These are phyloP conservation scores for Hypoxylon sp. DNA, from an alignment of 2,329 filamentous ascomycete genomes.

Conservation along the genomic window DNA sequence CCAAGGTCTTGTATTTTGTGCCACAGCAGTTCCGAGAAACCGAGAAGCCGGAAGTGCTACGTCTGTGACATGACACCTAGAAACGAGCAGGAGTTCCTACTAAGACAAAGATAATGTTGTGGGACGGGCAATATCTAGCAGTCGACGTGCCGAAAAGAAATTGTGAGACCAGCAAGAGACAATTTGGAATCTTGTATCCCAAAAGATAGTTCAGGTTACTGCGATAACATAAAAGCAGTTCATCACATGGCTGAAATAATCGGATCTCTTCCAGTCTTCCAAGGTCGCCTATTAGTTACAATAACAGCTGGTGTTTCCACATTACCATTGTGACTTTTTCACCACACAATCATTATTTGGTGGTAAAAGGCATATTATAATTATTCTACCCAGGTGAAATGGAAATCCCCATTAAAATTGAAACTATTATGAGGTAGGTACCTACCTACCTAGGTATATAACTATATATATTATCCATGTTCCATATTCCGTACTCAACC, in stretches of 20 bases:
- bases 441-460: too few relatives aligned
- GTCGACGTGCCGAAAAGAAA: background rate
- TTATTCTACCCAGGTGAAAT: background rate
- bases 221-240: background rate
- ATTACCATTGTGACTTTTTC: background rate
- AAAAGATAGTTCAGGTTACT: background rate
- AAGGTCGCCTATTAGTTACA: too few relatives aligned
- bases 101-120: constrained; percentile 34
- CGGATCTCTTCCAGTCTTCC: background rate
- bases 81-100: constrained; percentile 17
- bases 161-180: background rate
- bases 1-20: constrained; percentile 36
- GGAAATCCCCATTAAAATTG: background rate
- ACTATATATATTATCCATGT: background rate
- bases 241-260: background rate
- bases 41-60: constrained; percentile 40
- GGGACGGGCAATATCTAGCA: constrained; percentile 6
- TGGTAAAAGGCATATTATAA: background rate
- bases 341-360: background rate
- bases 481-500: background rate
- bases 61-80: constrained; percentile 15
- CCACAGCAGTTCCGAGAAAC: constrained; percentile 43
- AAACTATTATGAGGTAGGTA: too few relatives aligned
- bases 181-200: background rate
- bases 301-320: too few relatives aligned